phyloP scores from a whole-genome alignment of 169 alveolate species.

The Cryptosporidium ubiquitum region DNA sequence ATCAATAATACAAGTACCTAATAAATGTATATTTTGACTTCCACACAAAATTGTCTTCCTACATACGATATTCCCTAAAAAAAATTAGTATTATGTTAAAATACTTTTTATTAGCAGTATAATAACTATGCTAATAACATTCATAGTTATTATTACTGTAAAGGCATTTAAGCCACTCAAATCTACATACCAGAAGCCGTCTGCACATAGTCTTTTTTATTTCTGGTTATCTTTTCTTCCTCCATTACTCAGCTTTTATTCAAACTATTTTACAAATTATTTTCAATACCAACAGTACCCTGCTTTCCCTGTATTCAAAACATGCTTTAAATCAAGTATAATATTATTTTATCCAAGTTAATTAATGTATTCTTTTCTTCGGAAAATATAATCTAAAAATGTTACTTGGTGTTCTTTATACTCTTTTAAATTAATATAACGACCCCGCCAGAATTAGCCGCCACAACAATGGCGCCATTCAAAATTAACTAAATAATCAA shows the following conservation, averaged over 20 bases:
- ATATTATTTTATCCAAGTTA: background rate
- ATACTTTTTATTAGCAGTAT: background rate
- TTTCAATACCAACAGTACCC: background rate
- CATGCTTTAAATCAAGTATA: background rate
- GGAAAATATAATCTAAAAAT: background rate
- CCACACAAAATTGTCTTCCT: conserved; percentile 77
- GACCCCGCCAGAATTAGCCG: background rate
- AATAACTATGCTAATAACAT: background rate
- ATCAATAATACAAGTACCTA: conserved; percentile 75
- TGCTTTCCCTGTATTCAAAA: background rate
- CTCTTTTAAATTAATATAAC: background rate
- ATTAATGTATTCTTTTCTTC: background rate
- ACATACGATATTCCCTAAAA: conserved; percentile 75
- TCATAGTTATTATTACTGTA: background rate
- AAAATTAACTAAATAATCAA: background rate
- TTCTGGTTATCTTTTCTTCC: background rate
- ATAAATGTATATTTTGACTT: conserved; percentile 75
- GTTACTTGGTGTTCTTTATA: background rate
- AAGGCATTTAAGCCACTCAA: background rate
- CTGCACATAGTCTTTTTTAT: conserved; percentile 61
- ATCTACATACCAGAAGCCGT: conserved; percentile 68
- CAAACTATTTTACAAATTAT: background rate
- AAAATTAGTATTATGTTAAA: background rate
- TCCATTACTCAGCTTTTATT: conserved; percentile 27
- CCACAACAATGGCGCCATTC: background rate